A percentile compares a stretch with the other conserved stretches of the same genome.
These are phyloP conservation scores for Solanum paucissectum DNA, from an alignment of 257 asterid genomes.

Conservation along the genomic window DNA sequence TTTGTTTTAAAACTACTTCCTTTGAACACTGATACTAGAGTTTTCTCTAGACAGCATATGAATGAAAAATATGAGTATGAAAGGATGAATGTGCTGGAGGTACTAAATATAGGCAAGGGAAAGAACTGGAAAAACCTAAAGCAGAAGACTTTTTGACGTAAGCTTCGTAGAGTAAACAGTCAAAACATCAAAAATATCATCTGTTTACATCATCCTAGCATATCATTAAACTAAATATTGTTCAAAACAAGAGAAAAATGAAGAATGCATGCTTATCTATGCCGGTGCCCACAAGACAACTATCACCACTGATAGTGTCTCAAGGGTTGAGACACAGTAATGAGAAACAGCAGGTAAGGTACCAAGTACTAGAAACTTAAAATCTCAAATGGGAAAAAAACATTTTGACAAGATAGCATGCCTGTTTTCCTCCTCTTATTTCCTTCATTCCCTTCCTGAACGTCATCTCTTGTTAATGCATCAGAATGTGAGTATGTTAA, in stretches of 20 bases:
- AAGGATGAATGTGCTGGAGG: not conserved
- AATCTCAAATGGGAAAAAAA: not conserved
- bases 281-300: not conserved
- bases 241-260: not conserved
- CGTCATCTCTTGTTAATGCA: constrained; percentile 24
- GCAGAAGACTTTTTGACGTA: not conserved
- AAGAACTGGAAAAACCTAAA: not conserved
- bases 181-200: not conserved
- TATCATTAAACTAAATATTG: not conserved
- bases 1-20: not conserved
- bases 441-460: constrained; percentile 35
- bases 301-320: not conserved
- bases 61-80: not conserved
- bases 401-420: not conserved
- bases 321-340: not conserved
- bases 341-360: not conserved
- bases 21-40: not conserved
- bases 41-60: not conserved
- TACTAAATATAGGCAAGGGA: not conserved
- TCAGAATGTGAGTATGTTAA: constrained; percentile 41
- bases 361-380: not conserved
- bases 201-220: not conserved
- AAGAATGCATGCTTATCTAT: not conserved
- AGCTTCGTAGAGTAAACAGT: not conserved
- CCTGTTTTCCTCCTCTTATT: constrained; percentile 73